Evolutionary conservation across 257 asterid species (phyloP), one percentile per base, ranked within the genome.

Genomic region (Echium plantagineum): DNA sequence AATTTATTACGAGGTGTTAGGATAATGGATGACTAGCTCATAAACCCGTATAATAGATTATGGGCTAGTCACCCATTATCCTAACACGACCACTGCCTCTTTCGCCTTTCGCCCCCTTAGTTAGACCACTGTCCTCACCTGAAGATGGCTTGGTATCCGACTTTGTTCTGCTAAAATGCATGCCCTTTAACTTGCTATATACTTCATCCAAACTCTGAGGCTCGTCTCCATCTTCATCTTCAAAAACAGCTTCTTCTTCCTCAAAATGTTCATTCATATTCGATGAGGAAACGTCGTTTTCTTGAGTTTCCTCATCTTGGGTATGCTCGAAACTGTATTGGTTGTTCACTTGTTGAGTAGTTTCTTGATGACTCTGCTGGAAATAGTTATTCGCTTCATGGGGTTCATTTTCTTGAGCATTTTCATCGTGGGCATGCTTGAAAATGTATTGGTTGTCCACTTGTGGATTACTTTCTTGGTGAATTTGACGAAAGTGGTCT

Each of bases 61-160:
- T n/a, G n/a, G n/a, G n/a, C n/a, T n/a, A n/a, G n/a, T n/a, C n/a
- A n/a, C n/a, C n/a, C n/a, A n/a, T n/a, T n/a, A n/a, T n/a, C n/a
- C n/a, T n/a, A n/a, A n/a, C n/a, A n/a, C n/a, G n/a, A n/a, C n/a
- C n/a, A n/a, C n/a, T n/a, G n/a, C n/a, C n/a, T n/a, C n/a, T n/a
- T n/a, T n/a, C n/a, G n/a, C n/a, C n/a, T n/a, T n/a, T n/a, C n/a
- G n/a, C n/a, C n/a, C n/a, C 26, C 26, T 28, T 28, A 28, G 32
- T 28, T 28, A 28, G 6, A 2, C 7, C 4, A 28, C 32, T 28
- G 5, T 69, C 46, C 13, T 35, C 46, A 1, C 85, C 90, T 52
- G 82, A 75, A 5, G 80, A 57, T 0, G 95, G 95, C n/a, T 61
- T 52, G 8, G 84, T 75, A 63, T 89, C 94, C 6, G 96, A 80